A percentile compares a stretch with the other conserved stretches of the same genome.
phyloP scores from a whole-genome alignment of 176 grass and related monocot species.

The Rhynchospora breviuscula region DNA sequence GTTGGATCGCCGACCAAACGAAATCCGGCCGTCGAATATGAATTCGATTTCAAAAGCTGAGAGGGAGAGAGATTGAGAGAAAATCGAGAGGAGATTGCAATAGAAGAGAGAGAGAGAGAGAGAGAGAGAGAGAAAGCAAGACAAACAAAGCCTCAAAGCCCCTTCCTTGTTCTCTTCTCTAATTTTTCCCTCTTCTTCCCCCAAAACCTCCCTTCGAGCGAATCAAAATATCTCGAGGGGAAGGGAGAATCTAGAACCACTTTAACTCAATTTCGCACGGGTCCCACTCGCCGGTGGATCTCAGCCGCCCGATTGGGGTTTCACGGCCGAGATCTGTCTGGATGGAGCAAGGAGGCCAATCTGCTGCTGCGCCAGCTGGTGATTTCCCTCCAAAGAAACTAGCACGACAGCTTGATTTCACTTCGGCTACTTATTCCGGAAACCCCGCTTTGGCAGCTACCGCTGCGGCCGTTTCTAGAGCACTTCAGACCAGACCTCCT shows the following conservation, averaged over 20 bases:
- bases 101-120: constrained; percentile 12
- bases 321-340: constrained; percentile 33
- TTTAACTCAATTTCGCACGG: constrained; percentile 24
- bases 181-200: constrained; percentile 27
- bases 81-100: constrained; percentile 17
- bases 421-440: constrained; percentile 38
- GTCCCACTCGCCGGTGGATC: constrained; percentile 23
- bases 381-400: constrained; percentile 61
- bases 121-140: constrained; percentile 24
- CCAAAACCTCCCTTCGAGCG: constrained; percentile 20
- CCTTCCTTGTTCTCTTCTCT: constrained; percentile 26
- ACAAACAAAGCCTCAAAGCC: constrained; percentile 31
- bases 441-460: constrained; percentile 59
- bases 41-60: constrained; percentile 92
- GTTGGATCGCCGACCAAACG: constrained; percentile 26
- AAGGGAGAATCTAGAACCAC: constrained; percentile 6
- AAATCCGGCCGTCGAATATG: constrained; percentile 69
- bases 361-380: constrained; percentile 27
- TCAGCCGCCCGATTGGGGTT: constrained; percentile 16
- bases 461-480: constrained; percentile 34
- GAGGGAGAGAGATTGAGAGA: constrained; percentile 69
- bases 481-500: constrained; percentile 27
- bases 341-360: constrained; percentile 55
- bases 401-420: constrained; percentile 86
- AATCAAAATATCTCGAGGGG: not conserved